Base-by-base conservation (phyloP, 257 asterid genomes). In the Fraxinus quadrangulata region DNA sequence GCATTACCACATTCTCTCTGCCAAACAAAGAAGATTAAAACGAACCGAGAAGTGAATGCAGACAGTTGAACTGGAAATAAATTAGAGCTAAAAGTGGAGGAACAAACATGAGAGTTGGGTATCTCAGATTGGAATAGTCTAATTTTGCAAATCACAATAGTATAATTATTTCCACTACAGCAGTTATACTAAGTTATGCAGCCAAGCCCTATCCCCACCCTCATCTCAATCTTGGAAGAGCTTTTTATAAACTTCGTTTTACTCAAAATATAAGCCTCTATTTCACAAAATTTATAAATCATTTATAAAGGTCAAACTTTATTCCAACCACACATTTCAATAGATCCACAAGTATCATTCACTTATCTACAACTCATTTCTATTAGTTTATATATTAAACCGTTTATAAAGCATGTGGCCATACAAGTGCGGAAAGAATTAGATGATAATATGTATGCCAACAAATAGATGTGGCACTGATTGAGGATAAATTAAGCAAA, bases 1-100 rank as follows among this genome's bases (percentile, higher is more conserved):
- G 83, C 78, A 75, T 84, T 51, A 59, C 23, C 78, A 74, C 76
- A 71, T 76, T 88, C 90, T 74, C 72, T 75, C 99, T 92, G 84
- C 73, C 65, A 63, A 85, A 79, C 19, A 72, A 42, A 66, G 24
- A 73, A 16, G 24, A 73, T 82, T 61, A 78, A 63, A 26, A 63
- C 6, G 9, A 26, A 63, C 34, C 2, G 3, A 61, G 14, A 61
- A 23, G 7, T 9, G 4, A 24, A 8, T n/a, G 65, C 14, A 34
- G 16, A 70, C 34, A 70, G 17, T 28, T 63, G 34, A 56, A 56
- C 3, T 19, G 24, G 66, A 56, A 17, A 56, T 11, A 19, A 56
- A 56, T 56, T 56, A 56, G 66, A 56, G 66, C 66, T 56, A 56
- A 56, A 56, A 56, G 26, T n/a, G 26, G 26, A 56, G 66, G 21